Base-by-base conservation (phyloP, 2,329 filamentous ascomycete genomes). In the Herpotrichia juniperi region DNA sequence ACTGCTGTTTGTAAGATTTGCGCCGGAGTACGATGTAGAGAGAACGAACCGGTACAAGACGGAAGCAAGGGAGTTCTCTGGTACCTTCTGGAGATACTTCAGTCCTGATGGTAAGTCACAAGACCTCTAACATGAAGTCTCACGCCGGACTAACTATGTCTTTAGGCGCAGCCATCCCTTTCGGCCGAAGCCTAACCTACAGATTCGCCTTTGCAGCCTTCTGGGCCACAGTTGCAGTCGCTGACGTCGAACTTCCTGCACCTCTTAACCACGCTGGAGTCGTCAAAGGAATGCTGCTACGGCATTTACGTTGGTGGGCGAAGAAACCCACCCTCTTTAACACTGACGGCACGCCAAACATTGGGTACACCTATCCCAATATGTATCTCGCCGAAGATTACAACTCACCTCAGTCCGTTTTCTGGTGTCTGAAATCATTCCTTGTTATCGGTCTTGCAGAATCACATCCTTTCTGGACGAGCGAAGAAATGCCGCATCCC, bases 341-440 rank as follows among this genome's bases (percentile, higher is more conserved):
- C 42, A 42, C 67, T 0, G 79, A 81, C 50, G 78, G 78, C 0
- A 79, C 77, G 0, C 45, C 79, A 10, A 80, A 73, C 6, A 78
- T 81, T 19, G 79, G 70, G 1, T 76, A 67, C 48, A 56, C 63
- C 5, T 74, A 71, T 37, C 66, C 70, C n/a, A 82, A 82, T 52
- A 80, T 81, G 78, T 81, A 76, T 54, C 72, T 83, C 67, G 65
- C 68, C 6, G 81, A 83, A 56, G 76, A 81, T 51, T 83, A 83
- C 56, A 83, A 82, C 58, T 82, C 80, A 0, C 79, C 80, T 0
- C 80, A 82, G 54, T 81, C 78, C 0, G 68, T 74, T 0, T 83
- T 81, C 56, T 83, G 80, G 80, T 76, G 72, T 17, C 61, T 82
- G 3, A 83, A 82, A 48, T 72, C 74, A 0, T 67, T 83, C 1